Evolutionary conservation across 345 rosid species (phyloP), one percentile per base, ranked within the genome.

Genomic region (Brassica juncea): DNA sequence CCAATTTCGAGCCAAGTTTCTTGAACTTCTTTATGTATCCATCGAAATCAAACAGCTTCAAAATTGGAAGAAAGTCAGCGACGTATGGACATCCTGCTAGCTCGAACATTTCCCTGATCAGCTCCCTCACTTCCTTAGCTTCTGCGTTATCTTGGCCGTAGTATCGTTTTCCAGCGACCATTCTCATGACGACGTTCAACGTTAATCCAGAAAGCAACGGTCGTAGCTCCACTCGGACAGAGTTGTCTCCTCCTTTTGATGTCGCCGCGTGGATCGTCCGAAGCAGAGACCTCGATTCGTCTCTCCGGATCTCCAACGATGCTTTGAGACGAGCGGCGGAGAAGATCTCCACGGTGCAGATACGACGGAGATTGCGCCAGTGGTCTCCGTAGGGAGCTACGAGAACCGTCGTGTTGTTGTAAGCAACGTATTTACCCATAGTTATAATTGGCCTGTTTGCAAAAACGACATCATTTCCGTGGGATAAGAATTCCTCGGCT

Each of bases 341-440:
- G 25, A 23, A 23, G 25, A 23, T 23, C 25, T 23, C 25, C 25
- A 23, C 25, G 25, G 25, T 42, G 31, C 82, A 28, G 8, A 85
- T 70, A 55, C 87, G 85, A 4, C 89, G 88, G 0, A 84, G 88
- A 74, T 82, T 86, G 21, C 92, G 83, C 90, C 92, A 88, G 39
- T 84, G 85, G 28, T 81, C 81, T 0, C 88, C 88, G 62, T 88
- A 86, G 5, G 86, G 72, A 8, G 86, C 64, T 9, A 15, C 0
- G 4, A 21, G 44, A 1, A 85, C 1, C 3, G 82, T 62, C 59
- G 87, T 82, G 79, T 84, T 19, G 79, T 85, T 82, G 79, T 87
- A 87, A 21, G 21, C 80, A 0, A 84, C 34, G 74, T 72, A 30
- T 34, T 79, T 73, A 0, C 75, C 75, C 0, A 60, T 1, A 8